Conservation (phyloP, 2,329 filamentous ascomycete species). For the Cytospora piceae region DNA sequence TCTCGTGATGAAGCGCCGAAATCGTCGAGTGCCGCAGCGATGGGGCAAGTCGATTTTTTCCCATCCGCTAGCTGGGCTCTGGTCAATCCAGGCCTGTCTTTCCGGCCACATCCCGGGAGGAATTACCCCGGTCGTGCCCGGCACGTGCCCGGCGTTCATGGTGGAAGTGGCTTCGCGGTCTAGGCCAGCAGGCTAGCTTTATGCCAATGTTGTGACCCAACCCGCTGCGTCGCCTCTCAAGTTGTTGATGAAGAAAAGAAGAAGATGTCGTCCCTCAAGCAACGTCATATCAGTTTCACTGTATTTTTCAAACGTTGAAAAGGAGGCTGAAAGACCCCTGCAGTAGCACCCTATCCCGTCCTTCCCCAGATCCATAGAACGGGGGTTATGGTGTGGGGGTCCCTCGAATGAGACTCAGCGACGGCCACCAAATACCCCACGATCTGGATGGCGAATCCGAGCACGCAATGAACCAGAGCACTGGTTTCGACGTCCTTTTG, state of each 20-base stretch:
- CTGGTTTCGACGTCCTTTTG: conserved; percentile 18
- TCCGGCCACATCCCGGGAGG: neutral
- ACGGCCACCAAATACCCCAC: conserved; percentile 26
- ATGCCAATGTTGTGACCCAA: neutral
- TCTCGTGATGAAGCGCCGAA: neutral
- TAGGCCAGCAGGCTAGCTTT: neutral
- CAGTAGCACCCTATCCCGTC: conserved; percentile 19
- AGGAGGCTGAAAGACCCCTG: conserved; percentile 24
- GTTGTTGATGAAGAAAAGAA: neutral
- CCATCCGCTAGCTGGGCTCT: neutral
- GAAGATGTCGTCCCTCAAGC: neutral
- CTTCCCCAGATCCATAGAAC: conserved; percentile 18
- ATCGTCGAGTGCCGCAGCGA: neutral
- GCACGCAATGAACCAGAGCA: conserved; percentile 21
- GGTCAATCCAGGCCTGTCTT: neutral
- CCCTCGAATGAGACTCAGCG: conserved; percentile 23
- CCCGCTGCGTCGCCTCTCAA: neutral
- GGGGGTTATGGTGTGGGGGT: conserved; percentile 21
- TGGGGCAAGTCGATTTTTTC: neutral
- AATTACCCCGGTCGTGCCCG: neutral
- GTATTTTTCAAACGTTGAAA: conserved; percentile 10
- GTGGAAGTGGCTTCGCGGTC: neutral
- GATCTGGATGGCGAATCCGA: conserved; percentile 15
- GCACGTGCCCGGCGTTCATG: neutral
- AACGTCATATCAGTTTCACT: neutral